Percentiles rank a stretch among this genome's conserved stretches.
Evolutionary conservation across 495 filamentous ascomycete genomes (phyloP).

Genomic region (Tuber melanosporum): DNA sequence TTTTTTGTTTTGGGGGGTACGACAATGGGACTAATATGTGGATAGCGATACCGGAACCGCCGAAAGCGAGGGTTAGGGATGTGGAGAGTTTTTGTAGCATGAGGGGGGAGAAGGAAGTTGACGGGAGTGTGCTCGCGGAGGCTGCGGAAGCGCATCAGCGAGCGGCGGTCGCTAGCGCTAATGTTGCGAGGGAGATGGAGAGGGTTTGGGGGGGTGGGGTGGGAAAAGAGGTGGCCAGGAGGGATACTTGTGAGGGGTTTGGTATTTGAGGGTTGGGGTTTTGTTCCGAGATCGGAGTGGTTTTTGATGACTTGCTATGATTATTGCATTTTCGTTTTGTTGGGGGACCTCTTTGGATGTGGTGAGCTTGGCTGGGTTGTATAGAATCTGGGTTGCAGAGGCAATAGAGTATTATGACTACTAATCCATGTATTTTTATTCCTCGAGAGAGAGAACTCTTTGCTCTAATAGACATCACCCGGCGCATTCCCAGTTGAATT

Average conservation of each 20-base stretch:
- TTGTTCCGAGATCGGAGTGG: neutral
- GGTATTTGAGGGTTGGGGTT: conserved; percentile 2
- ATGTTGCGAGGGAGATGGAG: conserved; percentile 17
- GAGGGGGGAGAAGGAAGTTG: neutral
- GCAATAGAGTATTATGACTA: neutral
- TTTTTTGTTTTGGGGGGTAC: neutral
- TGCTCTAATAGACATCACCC: neutral
- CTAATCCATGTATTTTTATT: neutral
- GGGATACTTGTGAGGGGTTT: neutral
- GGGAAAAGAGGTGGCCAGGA: neutral
- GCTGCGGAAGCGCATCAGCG: conserved; percentile 19
- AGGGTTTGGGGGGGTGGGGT: conserved; percentile 7
- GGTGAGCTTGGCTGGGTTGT: neutral
- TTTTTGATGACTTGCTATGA: neutral
- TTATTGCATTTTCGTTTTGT: neutral
- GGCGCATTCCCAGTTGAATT: neutral
- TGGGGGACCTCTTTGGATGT: neutral
- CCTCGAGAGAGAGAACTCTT: neutral
- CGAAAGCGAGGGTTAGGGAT: neutral
- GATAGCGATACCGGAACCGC: conserved; percentile 1
- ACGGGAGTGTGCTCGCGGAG: neutral
- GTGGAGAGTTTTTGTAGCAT: neutral
- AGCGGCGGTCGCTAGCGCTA: conserved; percentile 15
- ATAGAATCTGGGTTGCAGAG: neutral
- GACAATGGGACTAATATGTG: neutral